These are phyloP conservation scores for Candida sanyaensis DNA, from an alignment of 1,139 yeast species.

Conservation along the genomic window DNA sequence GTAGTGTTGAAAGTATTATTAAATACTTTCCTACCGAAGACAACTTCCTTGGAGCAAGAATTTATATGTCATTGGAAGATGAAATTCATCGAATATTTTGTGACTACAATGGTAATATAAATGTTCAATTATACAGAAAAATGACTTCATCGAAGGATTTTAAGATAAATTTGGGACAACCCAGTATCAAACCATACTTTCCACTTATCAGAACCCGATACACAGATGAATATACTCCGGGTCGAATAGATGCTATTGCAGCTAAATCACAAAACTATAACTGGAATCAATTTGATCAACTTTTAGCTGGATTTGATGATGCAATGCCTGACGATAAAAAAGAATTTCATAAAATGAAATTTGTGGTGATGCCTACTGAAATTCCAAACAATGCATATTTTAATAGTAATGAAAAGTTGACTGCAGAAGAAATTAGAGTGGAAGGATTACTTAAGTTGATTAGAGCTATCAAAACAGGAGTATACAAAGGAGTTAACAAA, in stretches of 20 bases:
- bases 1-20: constrained; percentile 46
- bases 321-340: constrained; percentile 56
- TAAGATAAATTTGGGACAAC: constrained; percentile 23
- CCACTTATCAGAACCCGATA: constrained; percentile 78
- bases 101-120: constrained; percentile 67
- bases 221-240: constrained; percentile 63
- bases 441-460: constrained; percentile 84
- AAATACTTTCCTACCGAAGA: constrained; percentile 40
- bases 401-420: constrained; percentile 59
- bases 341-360: constrained; percentile 69
- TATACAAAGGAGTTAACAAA: constrained; percentile 46
- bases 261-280: constrained; percentile 59
- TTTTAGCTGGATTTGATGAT: constrained; percentile 87
- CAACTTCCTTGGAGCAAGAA: constrained; percentile 55
- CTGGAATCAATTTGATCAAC: constrained; percentile 93
- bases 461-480: constrained; percentile 62
- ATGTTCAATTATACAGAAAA: constrained; percentile 70
- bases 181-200: constrained; percentile 28
- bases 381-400: constrained; percentile 59
- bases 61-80: constrained; percentile 75
- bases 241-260: constrained; percentile 58
- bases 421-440: constrained; percentile 80
- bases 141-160: constrained; percentile 24
- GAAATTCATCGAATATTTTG: constrained; percentile 83
- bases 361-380: constrained; percentile 78